These are phyloP conservation scores for Rubroshorea leprosula DNA, from an alignment of 345 rosid species.

Conservation along the genomic window DNA sequence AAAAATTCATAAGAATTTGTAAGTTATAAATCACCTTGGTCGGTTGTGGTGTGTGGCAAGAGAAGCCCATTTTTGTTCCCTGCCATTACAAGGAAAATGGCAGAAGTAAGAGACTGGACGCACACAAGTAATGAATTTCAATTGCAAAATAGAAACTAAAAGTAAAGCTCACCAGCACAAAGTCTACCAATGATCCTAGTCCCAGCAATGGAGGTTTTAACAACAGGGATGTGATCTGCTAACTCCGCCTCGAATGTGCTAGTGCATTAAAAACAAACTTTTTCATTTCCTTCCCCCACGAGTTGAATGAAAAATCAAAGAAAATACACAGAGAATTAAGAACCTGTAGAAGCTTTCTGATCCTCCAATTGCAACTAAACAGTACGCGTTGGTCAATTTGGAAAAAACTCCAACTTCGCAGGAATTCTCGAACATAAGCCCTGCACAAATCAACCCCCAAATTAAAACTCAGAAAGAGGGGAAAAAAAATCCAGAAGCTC, in stretches of 20 bases:
- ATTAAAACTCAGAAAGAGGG: neutral
- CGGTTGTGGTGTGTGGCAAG: constrained; percentile 60
- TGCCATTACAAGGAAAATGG: constrained; percentile 11
- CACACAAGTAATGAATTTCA: neutral
- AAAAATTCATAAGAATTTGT: neutral
- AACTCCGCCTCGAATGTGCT: constrained; percentile 85
- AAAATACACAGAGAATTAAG: neutral
- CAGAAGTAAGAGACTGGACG: neutral
- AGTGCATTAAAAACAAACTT: neutral
- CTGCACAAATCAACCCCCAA: neutral
- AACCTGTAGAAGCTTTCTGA: constrained; percentile 80
- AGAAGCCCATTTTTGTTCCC: constrained; percentile 70
- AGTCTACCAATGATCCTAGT: constrained; percentile 83
- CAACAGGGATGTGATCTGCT: constrained; percentile 78
- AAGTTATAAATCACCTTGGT: constrained; percentile 40
- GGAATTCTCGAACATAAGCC: constrained; percentile 19
- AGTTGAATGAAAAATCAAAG: neutral
- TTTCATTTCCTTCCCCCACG: neutral
- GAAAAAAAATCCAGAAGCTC: neutral
- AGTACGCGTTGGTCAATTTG: constrained; percentile 39
- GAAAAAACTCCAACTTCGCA: constrained; percentile 47
- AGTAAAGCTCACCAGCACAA: constrained; percentile 64
- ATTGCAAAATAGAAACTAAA: neutral
- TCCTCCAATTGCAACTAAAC: constrained; percentile 47
- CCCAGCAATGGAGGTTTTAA: constrained; percentile 81